These are phyloP conservation scores for Phytophthora fragariae DNA, from an alignment of 352 stramenopile genomes.

Conservation along the genomic window DNA sequence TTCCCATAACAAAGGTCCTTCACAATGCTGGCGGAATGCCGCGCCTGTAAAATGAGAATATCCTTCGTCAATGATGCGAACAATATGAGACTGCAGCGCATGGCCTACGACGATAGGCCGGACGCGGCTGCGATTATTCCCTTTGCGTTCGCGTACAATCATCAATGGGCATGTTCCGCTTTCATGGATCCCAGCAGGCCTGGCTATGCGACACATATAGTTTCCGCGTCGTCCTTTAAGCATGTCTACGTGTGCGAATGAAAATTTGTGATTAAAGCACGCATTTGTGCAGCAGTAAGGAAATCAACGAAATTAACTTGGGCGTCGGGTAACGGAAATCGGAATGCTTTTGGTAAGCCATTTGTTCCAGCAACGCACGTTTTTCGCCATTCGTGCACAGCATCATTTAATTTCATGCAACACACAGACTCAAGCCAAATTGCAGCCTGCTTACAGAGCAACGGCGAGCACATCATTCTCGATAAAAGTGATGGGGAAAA, in stretches of 20 bases:
- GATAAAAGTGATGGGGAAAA: conserved; percentile 17
- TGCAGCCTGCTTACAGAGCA: neutral
- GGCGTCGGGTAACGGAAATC: neutral
- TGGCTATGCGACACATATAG: conserved; percentile 1
- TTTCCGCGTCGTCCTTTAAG: conserved; percentile 1
- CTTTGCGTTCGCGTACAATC: too few relatives aligned
- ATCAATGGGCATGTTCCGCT: too few relatives aligned
- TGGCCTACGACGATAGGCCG: too few relatives aligned
- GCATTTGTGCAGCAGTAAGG: conserved; percentile 1
- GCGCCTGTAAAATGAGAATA: too few relatives aligned
- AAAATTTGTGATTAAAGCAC: neutral
- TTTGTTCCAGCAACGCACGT: too few relatives aligned
- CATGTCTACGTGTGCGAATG: conserved; percentile 6
- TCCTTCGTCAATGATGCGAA: too few relatives aligned
- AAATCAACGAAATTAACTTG: neutral
- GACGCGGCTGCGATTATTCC: too few relatives aligned
- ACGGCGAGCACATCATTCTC: neutral
- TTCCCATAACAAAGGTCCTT: too few relatives aligned
- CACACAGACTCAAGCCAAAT: conserved; percentile 10
- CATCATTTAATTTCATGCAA: neutral
- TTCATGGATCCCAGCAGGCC: too few relatives aligned
- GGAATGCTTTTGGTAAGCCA: neutral
- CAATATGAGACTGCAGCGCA: too few relatives aligned
- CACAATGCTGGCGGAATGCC: too few relatives aligned
- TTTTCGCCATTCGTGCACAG: too few relatives aligned